Percentiles rank a stretch among this genome's conserved stretches.
phyloP scores from a whole-genome alignment of 1,284 basidiomycete species.

The Ganoderma meredithae region DNA sequence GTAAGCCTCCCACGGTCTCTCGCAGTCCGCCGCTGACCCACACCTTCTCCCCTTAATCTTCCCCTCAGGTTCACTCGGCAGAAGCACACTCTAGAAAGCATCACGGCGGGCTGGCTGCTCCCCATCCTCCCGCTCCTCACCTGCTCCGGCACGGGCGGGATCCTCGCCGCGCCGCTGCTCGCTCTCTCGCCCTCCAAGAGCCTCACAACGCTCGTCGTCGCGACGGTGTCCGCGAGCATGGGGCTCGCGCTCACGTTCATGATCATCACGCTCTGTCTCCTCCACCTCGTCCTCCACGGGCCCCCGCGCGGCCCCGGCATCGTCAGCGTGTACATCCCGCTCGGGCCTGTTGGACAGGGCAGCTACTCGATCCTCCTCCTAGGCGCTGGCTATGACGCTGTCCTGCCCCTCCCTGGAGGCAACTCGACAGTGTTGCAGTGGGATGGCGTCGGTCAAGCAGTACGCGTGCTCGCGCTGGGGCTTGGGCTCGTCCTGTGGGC shows the following conservation, averaged over 20 bases:
- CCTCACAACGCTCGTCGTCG: constrained; percentile 54
- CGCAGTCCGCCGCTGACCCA: background rate
- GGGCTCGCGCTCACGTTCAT: constrained; percentile 57
- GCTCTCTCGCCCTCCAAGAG: constrained; percentile 49
- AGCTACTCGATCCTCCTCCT: constrained; percentile 64
- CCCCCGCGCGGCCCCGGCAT: constrained; percentile 41
- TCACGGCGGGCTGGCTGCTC: constrained; percentile 65
- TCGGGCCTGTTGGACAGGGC: constrained; percentile 52
- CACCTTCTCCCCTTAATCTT: background rate
- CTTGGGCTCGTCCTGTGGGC: constrained; percentile 53
- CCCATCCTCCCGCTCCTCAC: constrained; percentile 72
- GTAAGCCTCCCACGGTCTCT: constrained; percentile 24
- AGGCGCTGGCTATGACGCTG: constrained; percentile 49
- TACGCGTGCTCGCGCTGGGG: constrained; percentile 48
- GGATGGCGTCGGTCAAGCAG: constrained; percentile 37
- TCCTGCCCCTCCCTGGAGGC: constrained; percentile 47
- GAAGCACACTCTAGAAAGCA: constrained; percentile 51
- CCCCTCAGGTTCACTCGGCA: constrained; percentile 63
- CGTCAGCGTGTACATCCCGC: constrained; percentile 41
- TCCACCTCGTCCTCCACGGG: constrained; percentile 52
- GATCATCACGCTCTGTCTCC: constrained; percentile 54
- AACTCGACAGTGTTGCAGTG: constrained; percentile 40
- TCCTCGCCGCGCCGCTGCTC: constrained; percentile 54
- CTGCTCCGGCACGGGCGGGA: constrained; percentile 62
- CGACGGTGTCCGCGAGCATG: constrained; percentile 58